Conservation (phyloP, 1,284 basidiomycete species). For the Xerocomus cyaneibrunnescens region DNA sequence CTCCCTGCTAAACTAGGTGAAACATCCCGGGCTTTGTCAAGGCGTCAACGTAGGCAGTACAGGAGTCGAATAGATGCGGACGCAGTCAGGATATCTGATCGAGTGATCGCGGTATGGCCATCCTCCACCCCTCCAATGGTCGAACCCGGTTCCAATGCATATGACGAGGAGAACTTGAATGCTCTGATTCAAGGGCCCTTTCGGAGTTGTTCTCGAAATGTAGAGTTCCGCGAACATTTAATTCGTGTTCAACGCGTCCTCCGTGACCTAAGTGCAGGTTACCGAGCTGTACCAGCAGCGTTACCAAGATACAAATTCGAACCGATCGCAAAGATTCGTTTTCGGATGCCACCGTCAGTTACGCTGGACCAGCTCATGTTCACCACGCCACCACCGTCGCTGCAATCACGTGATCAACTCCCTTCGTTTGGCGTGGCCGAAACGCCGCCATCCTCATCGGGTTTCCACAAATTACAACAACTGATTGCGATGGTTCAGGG, state of each 20-base stretch:
- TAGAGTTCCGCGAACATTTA: conserved; percentile 11
- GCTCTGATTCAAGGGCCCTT: neutral
- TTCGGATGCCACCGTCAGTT: neutral
- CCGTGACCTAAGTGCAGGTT: neutral
- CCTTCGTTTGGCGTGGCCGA: neutral
- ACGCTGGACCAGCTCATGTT: conserved; percentile 8
- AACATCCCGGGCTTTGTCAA: neutral
- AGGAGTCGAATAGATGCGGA: neutral
- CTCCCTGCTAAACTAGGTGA: neutral
- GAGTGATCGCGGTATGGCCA: neutral
- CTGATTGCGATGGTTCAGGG: neutral
- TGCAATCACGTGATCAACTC: neutral
- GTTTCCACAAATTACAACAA: neutral
- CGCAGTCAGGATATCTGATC: neutral
- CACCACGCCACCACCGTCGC: neutral
- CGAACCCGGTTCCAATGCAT: neutral
- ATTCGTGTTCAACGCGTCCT: conserved; percentile 7
- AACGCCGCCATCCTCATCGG: neutral
- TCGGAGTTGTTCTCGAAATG: neutral
- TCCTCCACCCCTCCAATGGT: neutral
- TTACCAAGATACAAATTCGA: neutral
- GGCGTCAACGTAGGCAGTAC: neutral
- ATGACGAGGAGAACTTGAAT: neutral
- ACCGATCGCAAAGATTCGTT: neutral
- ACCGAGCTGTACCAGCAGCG: too few species aligned